Base-by-base conservation (phyloP, 2,329 filamentous ascomycete species). In the Harringtonia aguacate region DNA sequence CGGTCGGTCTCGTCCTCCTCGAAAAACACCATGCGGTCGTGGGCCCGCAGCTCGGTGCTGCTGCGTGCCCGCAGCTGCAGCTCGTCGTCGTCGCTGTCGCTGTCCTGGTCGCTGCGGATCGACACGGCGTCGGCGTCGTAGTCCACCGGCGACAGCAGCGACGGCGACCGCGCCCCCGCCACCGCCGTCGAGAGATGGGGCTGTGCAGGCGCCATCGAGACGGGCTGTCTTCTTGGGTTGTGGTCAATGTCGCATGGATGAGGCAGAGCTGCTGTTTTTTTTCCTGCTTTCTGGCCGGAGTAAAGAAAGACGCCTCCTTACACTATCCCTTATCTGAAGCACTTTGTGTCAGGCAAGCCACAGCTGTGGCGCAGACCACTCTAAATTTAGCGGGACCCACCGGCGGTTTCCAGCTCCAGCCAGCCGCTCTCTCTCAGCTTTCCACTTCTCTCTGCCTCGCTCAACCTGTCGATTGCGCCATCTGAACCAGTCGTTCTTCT, bases 51-150 rank as follows among this genome's bases (percentile, higher is more conserved):
- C 58, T 88, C 84, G 44, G 74, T 67, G 56, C 80, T 85, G 50
- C 79, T 84, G 39, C 82, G 74, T 29, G 79, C 79, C 9, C 73
- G 74, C 46, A 72, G 67, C 49, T 84, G 65, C 43, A 85, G 69
- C 55, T 84, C 70, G 58, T 87, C 81, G 59, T 87, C 83, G 52
- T 86, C 82, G 62, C 79, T 84, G 57, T 87, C 83, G 46, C 78
- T 82, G 56, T 86, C 82, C 58, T 86, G 81, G 55, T 84, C 81
- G 64, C 74, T 79, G 49, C 75, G 74, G 54, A 86, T 63, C 8
- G 81, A 84, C 13, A 75, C 66, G 43, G 78, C 79, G 60, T 86
- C 83, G 54, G 80, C 79, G 52, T 85, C 81, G 65, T 83, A 82
- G 39, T 68, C 71, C 48, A 67, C 61, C 34, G 80, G 79, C 13